Conservation (phyloP, 1,284 basidiomycete species). For the Puccinia triticina region DNA sequence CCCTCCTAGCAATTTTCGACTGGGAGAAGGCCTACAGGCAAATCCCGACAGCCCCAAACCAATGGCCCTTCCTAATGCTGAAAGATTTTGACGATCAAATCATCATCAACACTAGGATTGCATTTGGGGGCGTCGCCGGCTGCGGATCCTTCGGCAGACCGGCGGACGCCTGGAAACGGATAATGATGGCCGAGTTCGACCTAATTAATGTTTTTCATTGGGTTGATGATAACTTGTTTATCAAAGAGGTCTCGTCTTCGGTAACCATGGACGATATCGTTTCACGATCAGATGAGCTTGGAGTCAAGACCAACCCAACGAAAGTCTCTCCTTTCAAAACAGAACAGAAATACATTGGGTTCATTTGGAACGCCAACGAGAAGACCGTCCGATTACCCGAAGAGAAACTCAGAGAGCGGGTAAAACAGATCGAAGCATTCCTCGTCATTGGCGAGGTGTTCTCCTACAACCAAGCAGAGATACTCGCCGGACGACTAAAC, state of each 20-base stretch:
- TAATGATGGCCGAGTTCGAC: neutral
- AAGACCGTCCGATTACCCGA: too few relatives aligned
- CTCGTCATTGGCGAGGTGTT: neutral
- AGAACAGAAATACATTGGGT: too few relatives aligned
- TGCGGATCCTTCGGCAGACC: neutral
- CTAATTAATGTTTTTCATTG: too few relatives aligned
- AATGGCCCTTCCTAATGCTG: neutral
- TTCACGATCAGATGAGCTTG: too few relatives aligned
- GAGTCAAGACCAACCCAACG: neutral
- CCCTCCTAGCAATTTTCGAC: neutral
- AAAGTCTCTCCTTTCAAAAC: neutral
- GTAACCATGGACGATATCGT: neutral
- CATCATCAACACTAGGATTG: neutral
- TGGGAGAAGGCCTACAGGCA: too few relatives aligned
- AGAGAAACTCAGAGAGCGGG: too few relatives aligned
- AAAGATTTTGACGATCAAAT: neutral
- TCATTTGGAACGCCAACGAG: too few relatives aligned
- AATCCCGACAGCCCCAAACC: neutral
- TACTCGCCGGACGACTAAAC: neutral
- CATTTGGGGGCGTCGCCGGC: neutral
- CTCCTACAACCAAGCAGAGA: neutral
- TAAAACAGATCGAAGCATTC: neutral
- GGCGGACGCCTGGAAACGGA: neutral
- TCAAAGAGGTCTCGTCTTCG: neutral
- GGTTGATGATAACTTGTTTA: neutral